phyloP scores from a whole-genome alignment of 164 flowering plant species.

The Liquidambar formosana region DNA sequence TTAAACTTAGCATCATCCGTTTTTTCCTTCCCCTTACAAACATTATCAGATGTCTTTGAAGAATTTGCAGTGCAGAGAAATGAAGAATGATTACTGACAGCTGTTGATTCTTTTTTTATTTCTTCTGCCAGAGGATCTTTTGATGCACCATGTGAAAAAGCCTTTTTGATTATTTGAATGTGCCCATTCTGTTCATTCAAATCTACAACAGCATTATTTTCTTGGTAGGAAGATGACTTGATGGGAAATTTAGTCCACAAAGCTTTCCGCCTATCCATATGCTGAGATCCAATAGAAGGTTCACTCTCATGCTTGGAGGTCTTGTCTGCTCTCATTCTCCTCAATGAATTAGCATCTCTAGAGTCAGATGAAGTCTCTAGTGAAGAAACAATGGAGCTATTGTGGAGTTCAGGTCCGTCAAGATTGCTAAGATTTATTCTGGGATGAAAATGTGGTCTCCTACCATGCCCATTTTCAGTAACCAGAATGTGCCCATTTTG shows the following conservation, averaged over 20 bases:
- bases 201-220: slow-evolving; percentile 23
- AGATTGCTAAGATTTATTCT: slow-evolving; percentile 9
- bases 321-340: slow-evolving; percentile 19
- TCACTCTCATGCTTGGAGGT: slow-evolving; percentile 12
- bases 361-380: slow-evolving; percentile 26
- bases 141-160: slow-evolving; percentile 8
- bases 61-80: slow-evolving; percentile 6
- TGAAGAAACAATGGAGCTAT: slow-evolving; percentile 10
- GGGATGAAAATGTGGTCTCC: slow-evolving; percentile 12
- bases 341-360: slow-evolving; percentile 18
- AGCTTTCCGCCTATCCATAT: slow-evolving; percentile 29
- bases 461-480: slow-evolving; percentile 21
- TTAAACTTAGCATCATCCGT: slow-evolving; percentile 6
- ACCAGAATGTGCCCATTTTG: slow-evolving; percentile 8
- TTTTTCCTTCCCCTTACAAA: slow-evolving; percentile 29
- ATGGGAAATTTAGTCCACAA: slow-evolving; percentile 16
- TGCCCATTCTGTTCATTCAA: slow-evolving; percentile 15
- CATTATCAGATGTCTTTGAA: slow-evolving; percentile 11
- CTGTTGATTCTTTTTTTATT: slow-evolving; percentile 16
- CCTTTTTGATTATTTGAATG: slow-evolving; percentile 10
- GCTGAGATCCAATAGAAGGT: slow-evolving; percentile 10
- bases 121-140: slow-evolving; percentile 17
- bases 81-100: slow-evolving; percentile 11
- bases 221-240: slow-evolving; percentile 10
- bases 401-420: slow-evolving; percentile 10